Evolutionary conservation across 257 asterid species (phyloP).

Genomic region (Verbena officinalis): DNA sequence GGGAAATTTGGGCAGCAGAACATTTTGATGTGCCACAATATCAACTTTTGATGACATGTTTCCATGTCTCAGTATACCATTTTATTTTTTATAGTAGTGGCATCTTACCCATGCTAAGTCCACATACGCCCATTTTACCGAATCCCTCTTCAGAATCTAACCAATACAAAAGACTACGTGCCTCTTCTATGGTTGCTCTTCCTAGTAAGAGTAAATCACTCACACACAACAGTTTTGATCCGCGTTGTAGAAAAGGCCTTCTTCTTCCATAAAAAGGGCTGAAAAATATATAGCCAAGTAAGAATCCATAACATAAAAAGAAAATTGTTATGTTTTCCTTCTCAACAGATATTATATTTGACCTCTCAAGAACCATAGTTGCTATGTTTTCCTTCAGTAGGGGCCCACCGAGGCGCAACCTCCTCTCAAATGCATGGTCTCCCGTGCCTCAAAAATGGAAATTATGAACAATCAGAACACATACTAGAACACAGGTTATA

Average conservation of each 20-base stretch:
- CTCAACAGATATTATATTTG: slow-evolving; percentile 13
- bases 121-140: slow-evolving; percentile 95
- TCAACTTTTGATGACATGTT: too few species aligned
- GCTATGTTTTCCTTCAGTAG: slow-evolving; percentile 89
- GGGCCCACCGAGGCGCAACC: slow-evolving; percentile 96
- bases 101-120: slow-evolving; percentile 95
- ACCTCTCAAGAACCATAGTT: slow-evolving; percentile 99
- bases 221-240: slow-evolving; percentile 92
- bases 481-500: background rate
- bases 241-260: slow-evolving; percentile 85
- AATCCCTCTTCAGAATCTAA: slow-evolving; percentile 82
- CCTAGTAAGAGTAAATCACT: slow-evolving; percentile 92
- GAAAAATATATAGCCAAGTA: slow-evolving; percentile 32
- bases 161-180: slow-evolving; percentile 89
- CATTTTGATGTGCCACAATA: too few species aligned
- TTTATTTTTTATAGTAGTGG: too few species aligned
- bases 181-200: slow-evolving; percentile 94
- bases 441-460: slow-evolving; percentile 72
- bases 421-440: slow-evolving; percentile 89
- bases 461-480: background rate
- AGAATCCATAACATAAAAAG: slow-evolving; percentile 22
- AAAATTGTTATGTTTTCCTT: background rate
- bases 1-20: too few species aligned
- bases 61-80: too few species aligned
- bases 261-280: slow-evolving; percentile 98